Evolutionary conservation across 2,329 filamentous ascomycete genomes (phyloP).

Genomic region (Aspergillus caelatus): DNA sequence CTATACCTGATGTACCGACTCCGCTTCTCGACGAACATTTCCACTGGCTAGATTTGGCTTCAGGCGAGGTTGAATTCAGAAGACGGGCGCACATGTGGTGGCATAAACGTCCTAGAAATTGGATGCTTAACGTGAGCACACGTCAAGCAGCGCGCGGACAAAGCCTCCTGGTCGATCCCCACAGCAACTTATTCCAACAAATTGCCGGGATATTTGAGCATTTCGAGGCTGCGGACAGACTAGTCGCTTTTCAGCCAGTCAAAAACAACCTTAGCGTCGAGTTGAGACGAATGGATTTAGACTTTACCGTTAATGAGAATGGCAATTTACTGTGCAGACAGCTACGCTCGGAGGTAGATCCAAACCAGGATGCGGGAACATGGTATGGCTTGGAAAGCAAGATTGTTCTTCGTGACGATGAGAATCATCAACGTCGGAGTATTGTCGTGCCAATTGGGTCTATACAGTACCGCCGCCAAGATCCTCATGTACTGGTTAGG

Average conservation of each 20-base stretch:
- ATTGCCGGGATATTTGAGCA: conserved; percentile 51
- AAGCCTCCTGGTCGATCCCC: conserved; percentile 52
- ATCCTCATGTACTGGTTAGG: conserved; percentile 49
- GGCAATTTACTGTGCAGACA: conserved; percentile 53
- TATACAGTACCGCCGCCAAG: conserved; percentile 29
- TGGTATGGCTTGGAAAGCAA: conserved; percentile 63
- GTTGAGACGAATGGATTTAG: conserved; percentile 55
- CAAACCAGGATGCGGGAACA: conserved; percentile 61
- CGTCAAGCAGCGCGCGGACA: conserved; percentile 30
- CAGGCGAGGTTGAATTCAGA: conserved; percentile 56
- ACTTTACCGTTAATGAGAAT: conserved; percentile 53
- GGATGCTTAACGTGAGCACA: conserved; percentile 39
- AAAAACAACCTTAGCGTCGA: conserved; percentile 46
- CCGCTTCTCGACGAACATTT: conserved; percentile 55
- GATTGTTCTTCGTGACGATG: conserved; percentile 55
- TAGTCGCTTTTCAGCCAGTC: conserved; percentile 53
- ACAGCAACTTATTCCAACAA: conserved; percentile 42
- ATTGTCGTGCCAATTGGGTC: conserved; percentile 58
- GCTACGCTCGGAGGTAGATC: conserved; percentile 56
- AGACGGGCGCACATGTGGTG: conserved; percentile 46
- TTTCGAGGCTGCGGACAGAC: conserved; percentile 51
- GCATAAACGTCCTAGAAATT: conserved; percentile 39
- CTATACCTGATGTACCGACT: conserved; percentile 53
- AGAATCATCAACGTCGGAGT: conserved; percentile 47
- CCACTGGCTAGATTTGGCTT: conserved; percentile 49